These are phyloP conservation scores for Teunomyces funiuensis DNA, from an alignment of 805 yeast genomes.

Conservation along the genomic window DNA sequence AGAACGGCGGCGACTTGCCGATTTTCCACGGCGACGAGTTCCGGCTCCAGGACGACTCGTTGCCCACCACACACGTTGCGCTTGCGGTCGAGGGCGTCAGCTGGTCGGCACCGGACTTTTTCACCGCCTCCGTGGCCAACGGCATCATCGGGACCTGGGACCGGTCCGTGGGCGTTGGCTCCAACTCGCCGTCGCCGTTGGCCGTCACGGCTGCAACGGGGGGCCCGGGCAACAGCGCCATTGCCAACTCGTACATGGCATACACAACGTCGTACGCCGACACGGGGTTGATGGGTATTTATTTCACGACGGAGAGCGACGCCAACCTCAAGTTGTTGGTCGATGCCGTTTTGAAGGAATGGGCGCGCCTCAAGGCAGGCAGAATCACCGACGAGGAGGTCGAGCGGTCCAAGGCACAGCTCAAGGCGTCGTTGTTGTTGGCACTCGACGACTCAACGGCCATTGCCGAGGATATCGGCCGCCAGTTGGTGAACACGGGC, in stretches of 20 bases:
- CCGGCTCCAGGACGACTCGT: slow-evolving; percentile 73
- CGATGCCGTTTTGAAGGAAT: slow-evolving; percentile 77
- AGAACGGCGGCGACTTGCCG: slow-evolving; percentile 71
- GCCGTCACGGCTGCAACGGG: slow-evolving; percentile 65
- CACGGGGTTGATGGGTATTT: slow-evolving; percentile 97
- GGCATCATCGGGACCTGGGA: slow-evolving; percentile 98
- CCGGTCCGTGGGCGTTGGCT: slow-evolving; percentile 81
- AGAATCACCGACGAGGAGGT: slow-evolving; percentile 79
- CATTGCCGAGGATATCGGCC: slow-evolving; percentile 95
- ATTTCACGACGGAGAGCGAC: slow-evolving; percentile 78
- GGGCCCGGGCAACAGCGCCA: slow-evolving; percentile 56
- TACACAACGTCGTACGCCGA: slow-evolving; percentile 97
- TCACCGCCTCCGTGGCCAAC: slow-evolving; percentile 92
- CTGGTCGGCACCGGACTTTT: slow-evolving; percentile 95
- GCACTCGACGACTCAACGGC: slow-evolving; percentile 95
- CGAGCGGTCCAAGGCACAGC: slow-evolving; percentile 89
- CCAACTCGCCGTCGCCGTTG: slow-evolving; percentile 82
- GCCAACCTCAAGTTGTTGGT: slow-evolving; percentile 65
- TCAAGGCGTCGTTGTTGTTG: slow-evolving; percentile 85
- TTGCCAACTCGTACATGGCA: slow-evolving; percentile 94
- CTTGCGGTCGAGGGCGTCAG: slow-evolving; percentile 97
- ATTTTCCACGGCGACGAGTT: slow-evolving; percentile 83
- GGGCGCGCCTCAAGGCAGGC: slow-evolving; percentile 85
- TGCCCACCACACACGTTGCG: slow-evolving; percentile 90
- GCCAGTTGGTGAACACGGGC: slow-evolving; percentile 96